These are phyloP conservation scores for Zoysia matrella DNA, from an alignment of 202 grass and related monocot species.

Conservation along the genomic window DNA sequence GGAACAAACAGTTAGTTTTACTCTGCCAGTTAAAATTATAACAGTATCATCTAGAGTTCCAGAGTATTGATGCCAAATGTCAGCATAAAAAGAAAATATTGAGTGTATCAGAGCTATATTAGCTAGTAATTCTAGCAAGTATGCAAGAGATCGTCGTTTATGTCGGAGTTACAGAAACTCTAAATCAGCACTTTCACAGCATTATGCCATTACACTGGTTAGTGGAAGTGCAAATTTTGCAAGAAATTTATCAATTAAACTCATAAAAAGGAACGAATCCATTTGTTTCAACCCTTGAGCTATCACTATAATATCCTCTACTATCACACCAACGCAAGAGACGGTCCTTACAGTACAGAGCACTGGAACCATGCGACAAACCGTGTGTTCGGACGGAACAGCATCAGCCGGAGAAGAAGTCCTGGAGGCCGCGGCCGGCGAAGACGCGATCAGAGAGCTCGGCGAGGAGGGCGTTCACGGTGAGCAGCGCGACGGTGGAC, in stretches of 20 bases:
- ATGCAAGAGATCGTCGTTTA: too few species aligned
- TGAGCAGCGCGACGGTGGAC: conserved; percentile 72
- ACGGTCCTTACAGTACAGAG: conserved; percentile 1
- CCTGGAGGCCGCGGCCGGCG: conserved; percentile 79
- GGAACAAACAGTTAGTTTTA: not conserved
- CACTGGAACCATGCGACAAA: not conserved
- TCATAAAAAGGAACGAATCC: not conserved
- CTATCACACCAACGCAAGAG: not conserved
- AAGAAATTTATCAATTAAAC: not conserved
- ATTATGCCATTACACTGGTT: not conserved
- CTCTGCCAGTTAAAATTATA: not conserved
- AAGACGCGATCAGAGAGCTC: conserved; percentile 86
- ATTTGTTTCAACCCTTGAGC: not conserved
- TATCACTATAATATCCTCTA: not conserved
- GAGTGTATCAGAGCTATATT: too few species aligned
- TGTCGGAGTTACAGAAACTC: not conserved
- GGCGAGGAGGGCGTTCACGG: conserved; percentile 82
- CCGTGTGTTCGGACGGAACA: not conserved
- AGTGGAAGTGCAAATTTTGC: not conserved
- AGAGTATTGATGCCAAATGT: too few species aligned
- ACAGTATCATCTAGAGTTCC: not conserved
- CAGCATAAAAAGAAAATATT: too few species aligned
- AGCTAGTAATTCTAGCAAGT: too few species aligned
- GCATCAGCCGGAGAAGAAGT: conserved; percentile 70
- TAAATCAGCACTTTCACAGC: not conserved